Percentiles rank a stretch among this genome's conserved stretches.
Conservation (phyloP, 805 yeast species). For the Lipomyces orientalis region DNA sequence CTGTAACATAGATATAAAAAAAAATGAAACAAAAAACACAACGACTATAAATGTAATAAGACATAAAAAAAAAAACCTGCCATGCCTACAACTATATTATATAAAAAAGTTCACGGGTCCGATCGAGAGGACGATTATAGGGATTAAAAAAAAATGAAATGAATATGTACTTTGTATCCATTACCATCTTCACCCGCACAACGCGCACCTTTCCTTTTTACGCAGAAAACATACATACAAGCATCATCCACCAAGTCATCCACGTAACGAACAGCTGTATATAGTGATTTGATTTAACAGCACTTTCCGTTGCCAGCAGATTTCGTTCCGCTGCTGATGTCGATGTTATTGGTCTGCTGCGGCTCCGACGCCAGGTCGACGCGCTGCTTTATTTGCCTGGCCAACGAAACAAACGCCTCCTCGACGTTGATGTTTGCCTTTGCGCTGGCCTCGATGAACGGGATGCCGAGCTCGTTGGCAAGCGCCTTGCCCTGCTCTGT, state of each 20-base stretch:
- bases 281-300: slow-evolving; percentile 40
- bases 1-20: background rate
- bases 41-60: background rate
- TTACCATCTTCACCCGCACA: background rate
- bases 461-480: slow-evolving; percentile 84
- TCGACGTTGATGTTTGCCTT: slow-evolving; percentile 92
- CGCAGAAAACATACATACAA: slow-evolving; percentile 1
- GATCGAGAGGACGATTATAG: background rate
- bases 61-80: background rate
- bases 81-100: background rate
- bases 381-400: slow-evolving; percentile 51
- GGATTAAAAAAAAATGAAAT: no score
- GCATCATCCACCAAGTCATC: background rate
- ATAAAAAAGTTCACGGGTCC: background rate
- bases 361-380: slow-evolving; percentile 57
- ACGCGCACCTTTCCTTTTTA: background rate
- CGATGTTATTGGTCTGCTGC: slow-evolving; percentile 42
- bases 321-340: slow-evolving; percentile 40
- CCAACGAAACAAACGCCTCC: slow-evolving; percentile 87
- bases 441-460: slow-evolving; percentile 96
- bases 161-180: background rate
- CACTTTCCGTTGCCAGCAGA: slow-evolving; percentile 41
- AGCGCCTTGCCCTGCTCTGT: slow-evolving; percentile 88
- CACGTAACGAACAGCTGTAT: no score
- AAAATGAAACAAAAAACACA: background rate